Evolutionary conservation across 495 filamentous ascomycete genomes (phyloP).

Genomic region (Xylaria nigripes): DNA sequence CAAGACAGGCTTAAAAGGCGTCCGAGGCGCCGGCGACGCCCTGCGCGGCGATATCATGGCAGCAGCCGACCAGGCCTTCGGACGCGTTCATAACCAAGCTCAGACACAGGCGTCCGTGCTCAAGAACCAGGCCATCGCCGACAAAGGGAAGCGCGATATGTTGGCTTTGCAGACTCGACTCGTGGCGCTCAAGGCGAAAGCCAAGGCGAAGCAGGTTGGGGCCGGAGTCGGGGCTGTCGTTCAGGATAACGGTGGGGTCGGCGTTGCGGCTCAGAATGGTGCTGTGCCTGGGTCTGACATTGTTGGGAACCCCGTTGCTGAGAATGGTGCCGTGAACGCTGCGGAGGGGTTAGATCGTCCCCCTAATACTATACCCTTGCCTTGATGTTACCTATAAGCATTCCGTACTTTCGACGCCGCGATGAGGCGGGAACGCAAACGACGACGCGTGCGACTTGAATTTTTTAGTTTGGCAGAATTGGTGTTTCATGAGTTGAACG

Average conservation of each 20-base stretch:
- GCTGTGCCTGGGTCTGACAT: too few relatives aligned
- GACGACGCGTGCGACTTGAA: too few relatives aligned
- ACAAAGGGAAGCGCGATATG: slow-evolving; percentile 18
- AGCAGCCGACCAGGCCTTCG: slow-evolving; percentile 18
- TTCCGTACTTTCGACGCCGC: too few relatives aligned
- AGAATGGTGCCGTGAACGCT: slow-evolving; percentile 1
- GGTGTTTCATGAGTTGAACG: too few relatives aligned
- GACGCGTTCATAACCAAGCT: slow-evolving; percentile 15
- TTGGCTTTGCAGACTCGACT: slow-evolving; percentile 15
- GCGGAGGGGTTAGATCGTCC: background rate
- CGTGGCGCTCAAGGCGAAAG: slow-evolving; percentile 13
- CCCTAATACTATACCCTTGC: slow-evolving; percentile 14
- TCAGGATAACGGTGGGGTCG: too few relatives aligned
- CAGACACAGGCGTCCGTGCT: slow-evolving; percentile 12
- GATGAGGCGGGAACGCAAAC: too few relatives aligned
- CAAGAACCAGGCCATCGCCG: slow-evolving; percentile 17
- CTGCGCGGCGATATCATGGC: slow-evolving; percentile 16
- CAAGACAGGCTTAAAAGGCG: slow-evolving; percentile 21
- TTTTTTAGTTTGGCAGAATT: too few relatives aligned
- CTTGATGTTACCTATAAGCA: too few relatives aligned
- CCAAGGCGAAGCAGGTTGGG: slow-evolving; percentile 4
- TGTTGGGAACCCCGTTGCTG: background rate
- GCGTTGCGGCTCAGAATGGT: too few relatives aligned
- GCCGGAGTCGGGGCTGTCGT: background rate
- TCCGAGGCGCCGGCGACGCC: slow-evolving; percentile 21